phyloP scores from a whole-genome alignment of 2,329 filamentous ascomycete species.

The Mycosphaerella arachidis region DNA sequence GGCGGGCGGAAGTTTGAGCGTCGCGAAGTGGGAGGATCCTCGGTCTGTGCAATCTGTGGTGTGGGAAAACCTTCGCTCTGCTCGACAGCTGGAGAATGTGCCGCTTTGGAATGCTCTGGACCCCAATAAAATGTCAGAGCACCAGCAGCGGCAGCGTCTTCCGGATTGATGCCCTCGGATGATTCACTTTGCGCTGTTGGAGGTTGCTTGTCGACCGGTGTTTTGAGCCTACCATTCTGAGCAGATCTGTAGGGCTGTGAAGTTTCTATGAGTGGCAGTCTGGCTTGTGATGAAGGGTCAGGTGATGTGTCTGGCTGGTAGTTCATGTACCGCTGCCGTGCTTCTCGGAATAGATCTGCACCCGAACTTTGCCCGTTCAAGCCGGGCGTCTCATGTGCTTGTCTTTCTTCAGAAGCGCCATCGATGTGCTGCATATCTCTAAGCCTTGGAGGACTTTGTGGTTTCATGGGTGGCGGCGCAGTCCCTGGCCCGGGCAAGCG shows the following conservation, averaged over 20 bases:
- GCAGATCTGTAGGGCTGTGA: slow-evolving; percentile 2
- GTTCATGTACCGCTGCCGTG: slow-evolving; percentile 25
- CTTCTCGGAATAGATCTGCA: slow-evolving; percentile 23
- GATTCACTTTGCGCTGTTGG: slow-evolving; percentile 20
- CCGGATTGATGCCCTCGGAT: slow-evolving; percentile 20
- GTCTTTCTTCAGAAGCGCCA: slow-evolving; percentile 17
- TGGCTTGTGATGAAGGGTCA: slow-evolving; percentile 9
- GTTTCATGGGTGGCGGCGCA: slow-evolving; percentile 9
- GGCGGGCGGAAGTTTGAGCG: slow-evolving; percentile 21
- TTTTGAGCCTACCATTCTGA: slow-evolving; percentile 15
- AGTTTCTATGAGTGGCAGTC: slow-evolving; percentile 19
- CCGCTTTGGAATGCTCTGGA: slow-evolving; percentile 14
- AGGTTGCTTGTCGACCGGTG: slow-evolving; percentile 12
- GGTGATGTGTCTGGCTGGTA: slow-evolving; percentile 15
- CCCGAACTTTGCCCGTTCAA: slow-evolving; percentile 13
- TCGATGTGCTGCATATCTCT: slow-evolving; percentile 14
- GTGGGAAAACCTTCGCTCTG: neutral
- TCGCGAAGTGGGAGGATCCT: slow-evolving; percentile 22
- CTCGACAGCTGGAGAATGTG: neutral
- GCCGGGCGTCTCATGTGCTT: slow-evolving; percentile 8
- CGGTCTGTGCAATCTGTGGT: slow-evolving; percentile 5
- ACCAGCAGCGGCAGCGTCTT: slow-evolving; percentile 23
- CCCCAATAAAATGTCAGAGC: slow-evolving; percentile 27
- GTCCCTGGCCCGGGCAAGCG: neutral
- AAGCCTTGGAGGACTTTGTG: slow-evolving; percentile 21